Conservation (phyloP, 148 eudicot genomes). For the Silene latifolia region DNA sequence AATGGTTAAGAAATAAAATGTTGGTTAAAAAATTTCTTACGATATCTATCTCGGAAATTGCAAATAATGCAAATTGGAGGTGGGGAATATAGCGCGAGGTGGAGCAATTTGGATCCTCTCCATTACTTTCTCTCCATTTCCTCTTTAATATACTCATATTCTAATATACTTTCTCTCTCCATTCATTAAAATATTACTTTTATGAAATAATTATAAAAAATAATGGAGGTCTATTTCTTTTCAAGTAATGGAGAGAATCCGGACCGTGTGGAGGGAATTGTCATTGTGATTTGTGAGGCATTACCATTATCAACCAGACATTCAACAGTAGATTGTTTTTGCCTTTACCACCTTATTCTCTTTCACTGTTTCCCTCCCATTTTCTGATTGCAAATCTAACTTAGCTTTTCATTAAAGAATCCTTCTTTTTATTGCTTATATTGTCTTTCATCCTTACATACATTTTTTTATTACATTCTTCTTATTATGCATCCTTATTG, state of each 20-base stretch:
- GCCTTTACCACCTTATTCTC: constrained; percentile 18
- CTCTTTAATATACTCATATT: no score
- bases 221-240: no score
- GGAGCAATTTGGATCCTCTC: no score
- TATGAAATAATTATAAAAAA: no score
- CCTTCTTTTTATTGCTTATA: constrained; percentile 15
- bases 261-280: background rate
- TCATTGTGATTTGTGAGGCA: background rate
- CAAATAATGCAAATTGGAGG: background rate
- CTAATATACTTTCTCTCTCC: no score
- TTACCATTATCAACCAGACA: constrained; percentile 2
- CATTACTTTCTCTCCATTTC: no score
- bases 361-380: constrained; percentile 5
- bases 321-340: constrained; percentile 19
- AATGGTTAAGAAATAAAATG: no score
- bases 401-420: constrained; percentile 18
- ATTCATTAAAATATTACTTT: no score
- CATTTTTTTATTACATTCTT: background rate
- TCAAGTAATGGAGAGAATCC: no score
- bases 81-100: constrained; percentile 5
- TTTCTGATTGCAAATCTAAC: constrained; percentile 10
- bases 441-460: background rate
- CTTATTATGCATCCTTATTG: background rate
- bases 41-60: background rate
- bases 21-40: no score